Conservation (phyloP, 768 basidiomycete species). For the Boletus rex-veris region DNA sequence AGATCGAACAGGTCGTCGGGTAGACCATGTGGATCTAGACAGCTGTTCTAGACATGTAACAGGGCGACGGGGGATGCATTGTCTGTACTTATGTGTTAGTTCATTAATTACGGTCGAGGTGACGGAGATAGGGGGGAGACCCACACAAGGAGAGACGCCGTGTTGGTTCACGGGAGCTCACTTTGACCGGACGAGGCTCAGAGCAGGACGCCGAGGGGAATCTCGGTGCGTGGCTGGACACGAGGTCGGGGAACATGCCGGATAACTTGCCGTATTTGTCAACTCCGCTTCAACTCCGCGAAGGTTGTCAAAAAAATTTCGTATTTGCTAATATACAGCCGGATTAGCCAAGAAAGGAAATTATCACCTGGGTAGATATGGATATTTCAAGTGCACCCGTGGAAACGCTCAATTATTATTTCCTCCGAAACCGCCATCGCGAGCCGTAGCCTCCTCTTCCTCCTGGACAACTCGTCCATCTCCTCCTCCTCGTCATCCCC, state of each 20-base stretch:
- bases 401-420: constrained; percentile 11
- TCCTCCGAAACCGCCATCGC: constrained; percentile 16
- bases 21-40: too few relatives aligned
- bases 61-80: too few relatives aligned
- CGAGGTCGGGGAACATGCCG: constrained; percentile 18
- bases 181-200: neutral
- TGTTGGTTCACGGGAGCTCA: constrained; percentile 6
- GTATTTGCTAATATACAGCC: constrained; percentile 16
- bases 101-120: too few relatives aligned
- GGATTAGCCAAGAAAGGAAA: constrained; percentile 25
- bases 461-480: constrained; percentile 13
- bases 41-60: too few relatives aligned
- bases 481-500: neutral
- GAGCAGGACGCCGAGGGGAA: constrained; percentile 3
- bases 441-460: constrained; percentile 16
- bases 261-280: neutral
- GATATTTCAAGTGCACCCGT: constrained; percentile 13
- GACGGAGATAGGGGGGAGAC: neutral
- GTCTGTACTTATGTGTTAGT: too few relatives aligned
- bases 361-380: constrained; percentile 7
- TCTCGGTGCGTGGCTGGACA: constrained; percentile 8
- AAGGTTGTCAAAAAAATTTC: constrained; percentile 6
- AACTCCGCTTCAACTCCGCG: constrained; percentile 26
- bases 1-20: constrained; percentile 5
- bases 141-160: neutral